Evolutionary conservation across 208 protist genomes (phyloP).

Genomic region (Trypanosoma avium): DNA sequence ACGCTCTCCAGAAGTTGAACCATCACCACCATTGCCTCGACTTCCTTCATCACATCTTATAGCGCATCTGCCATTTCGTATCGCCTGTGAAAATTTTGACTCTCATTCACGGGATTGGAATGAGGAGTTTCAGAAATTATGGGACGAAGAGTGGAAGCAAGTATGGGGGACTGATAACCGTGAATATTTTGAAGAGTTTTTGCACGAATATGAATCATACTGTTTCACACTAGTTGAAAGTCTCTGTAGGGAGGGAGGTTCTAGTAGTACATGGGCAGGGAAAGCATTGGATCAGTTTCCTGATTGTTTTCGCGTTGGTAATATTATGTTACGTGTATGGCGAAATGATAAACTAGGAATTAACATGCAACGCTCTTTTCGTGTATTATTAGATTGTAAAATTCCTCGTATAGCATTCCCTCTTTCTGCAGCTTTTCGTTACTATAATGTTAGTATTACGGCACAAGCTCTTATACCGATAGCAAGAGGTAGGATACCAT

Average conservation of each 20-base stretch:
- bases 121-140: constrained; percentile 51
- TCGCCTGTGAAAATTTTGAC: constrained; percentile 30
- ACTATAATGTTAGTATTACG: constrained; percentile 13
- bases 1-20: background rate
- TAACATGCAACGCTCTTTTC: constrained; percentile 58
- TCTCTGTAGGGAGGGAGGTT: constrained; percentile 1
- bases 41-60: constrained; percentile 23
- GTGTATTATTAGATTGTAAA: constrained; percentile 25
- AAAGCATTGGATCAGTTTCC: background rate
- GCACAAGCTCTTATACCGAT: constrained; percentile 27
- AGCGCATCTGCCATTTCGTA: constrained; percentile 39
- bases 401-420: constrained; percentile 9
- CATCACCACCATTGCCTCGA: too few relatives aligned
- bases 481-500: background rate
- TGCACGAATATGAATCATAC: constrained; percentile 43
- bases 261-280: background rate
- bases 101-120: constrained; percentile 51
- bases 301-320: constrained; percentile 43
- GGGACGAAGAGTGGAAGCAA: constrained; percentile 26
- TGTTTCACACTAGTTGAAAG: constrained; percentile 35
- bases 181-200: constrained; percentile 26
- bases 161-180: constrained; percentile 13
- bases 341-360: constrained; percentile 39
- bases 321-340: constrained; percentile 55
- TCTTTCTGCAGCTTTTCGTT: constrained; percentile 17